Evolutionary conservation across 1,284 basidiomycete genomes (phyloP).

Genomic region (Ganoderma meredithae): DNA sequence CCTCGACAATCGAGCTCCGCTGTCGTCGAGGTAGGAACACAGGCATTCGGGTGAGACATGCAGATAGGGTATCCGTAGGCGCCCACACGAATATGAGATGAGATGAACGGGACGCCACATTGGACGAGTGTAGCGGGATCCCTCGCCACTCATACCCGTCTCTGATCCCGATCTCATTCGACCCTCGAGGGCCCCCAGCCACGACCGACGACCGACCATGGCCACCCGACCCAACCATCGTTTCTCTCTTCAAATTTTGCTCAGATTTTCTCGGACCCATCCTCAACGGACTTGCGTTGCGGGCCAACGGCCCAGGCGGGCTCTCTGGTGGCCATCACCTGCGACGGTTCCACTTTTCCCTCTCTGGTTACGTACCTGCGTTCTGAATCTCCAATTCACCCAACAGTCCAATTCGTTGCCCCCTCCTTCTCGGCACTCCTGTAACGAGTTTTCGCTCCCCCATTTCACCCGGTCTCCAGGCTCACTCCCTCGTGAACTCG

Average conservation of each 20-base stretch:
- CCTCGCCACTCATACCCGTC: background rate
- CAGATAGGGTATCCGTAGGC: background rate
- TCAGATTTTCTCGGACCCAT: background rate
- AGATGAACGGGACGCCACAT: background rate
- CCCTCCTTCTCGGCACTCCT: background rate
- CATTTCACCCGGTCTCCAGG: background rate
- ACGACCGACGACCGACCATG: background rate
- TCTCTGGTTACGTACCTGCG: background rate
- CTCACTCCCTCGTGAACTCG: background rate
- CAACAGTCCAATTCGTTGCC: background rate
- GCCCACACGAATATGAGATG: background rate
- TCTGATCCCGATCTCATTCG: background rate
- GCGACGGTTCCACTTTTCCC: background rate
- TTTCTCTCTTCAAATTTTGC: background rate
- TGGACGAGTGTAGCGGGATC: background rate
- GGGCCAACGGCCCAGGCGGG: background rate
- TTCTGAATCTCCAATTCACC: conserved; percentile 2
- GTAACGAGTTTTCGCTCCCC: background rate
- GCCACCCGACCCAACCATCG: background rate
- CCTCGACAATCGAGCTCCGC: background rate
- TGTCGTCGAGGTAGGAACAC: background rate
- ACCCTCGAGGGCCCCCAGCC: background rate
- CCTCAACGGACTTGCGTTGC: background rate
- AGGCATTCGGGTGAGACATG: background rate
- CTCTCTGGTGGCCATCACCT: background rate